Evolutionary conservation across 345 rosid genomes (phyloP).

Genomic region (Triadica sebifera): DNA sequence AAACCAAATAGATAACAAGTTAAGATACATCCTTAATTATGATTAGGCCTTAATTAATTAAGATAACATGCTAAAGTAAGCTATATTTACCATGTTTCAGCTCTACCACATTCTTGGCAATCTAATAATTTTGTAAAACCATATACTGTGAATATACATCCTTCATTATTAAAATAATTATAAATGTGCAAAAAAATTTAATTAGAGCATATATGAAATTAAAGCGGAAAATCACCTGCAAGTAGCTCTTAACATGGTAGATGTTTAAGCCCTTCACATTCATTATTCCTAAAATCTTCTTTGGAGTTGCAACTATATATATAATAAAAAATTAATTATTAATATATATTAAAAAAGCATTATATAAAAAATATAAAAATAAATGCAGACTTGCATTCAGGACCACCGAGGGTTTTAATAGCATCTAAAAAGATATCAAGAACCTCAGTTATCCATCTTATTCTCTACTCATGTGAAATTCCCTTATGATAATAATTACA

Average conservation of each 20-base stretch:
- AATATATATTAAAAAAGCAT: background rate
- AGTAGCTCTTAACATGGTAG: conserved; percentile 41
- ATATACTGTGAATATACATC: too few relatives aligned
- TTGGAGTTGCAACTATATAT: conserved; percentile 36
- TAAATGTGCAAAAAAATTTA: too few relatives aligned
- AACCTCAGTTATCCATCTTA: conserved; percentile 39
- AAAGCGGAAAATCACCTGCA: conserved; percentile 25
- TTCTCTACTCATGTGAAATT: conserved; percentile 28
- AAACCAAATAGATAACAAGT: too few relatives aligned
- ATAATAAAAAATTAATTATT: background rate
- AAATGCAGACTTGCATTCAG: conserved; percentile 26
- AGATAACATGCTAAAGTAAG: background rate
- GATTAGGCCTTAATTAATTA: too few relatives aligned
- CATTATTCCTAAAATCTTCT: conserved; percentile 34
- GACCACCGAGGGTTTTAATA: conserved; percentile 36
- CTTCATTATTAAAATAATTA: background rate
- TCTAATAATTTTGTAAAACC: conserved; percentile 36
- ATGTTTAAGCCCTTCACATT: conserved; percentile 33
- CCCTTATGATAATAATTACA: too few relatives aligned
- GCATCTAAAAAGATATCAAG: conserved; percentile 37
- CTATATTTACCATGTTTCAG: conserved; percentile 23
- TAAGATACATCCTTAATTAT: too few relatives aligned
- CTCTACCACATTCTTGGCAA: conserved; percentile 24
- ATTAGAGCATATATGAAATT: background rate
- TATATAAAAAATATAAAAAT: background rate